A percentile compares a stretch with the other conserved stretches of the same genome.
Conservation (phyloP, 2,329 filamentous ascomycete species). For the Cladosporium cucumerinum region DNA sequence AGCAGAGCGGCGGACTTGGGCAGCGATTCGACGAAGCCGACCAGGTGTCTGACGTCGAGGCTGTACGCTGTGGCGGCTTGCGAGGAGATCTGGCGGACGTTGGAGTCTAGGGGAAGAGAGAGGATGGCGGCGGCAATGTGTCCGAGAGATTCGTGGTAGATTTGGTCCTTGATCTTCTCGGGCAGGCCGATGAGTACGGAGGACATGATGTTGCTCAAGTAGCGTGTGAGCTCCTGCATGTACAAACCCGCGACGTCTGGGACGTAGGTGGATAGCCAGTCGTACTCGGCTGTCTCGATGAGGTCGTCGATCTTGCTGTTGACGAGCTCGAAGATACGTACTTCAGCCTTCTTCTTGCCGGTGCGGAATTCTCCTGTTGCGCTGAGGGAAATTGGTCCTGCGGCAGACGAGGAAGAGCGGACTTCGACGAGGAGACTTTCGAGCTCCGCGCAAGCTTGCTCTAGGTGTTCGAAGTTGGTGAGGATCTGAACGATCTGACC, state of each 20-base stretch:
- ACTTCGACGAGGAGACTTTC: constrained; percentile 83
- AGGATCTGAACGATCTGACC: constrained; percentile 98
- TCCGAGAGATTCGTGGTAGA: constrained; percentile 93
- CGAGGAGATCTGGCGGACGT: constrained; percentile 82
- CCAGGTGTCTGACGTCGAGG: constrained; percentile 78
- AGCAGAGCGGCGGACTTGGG: constrained; percentile 77
- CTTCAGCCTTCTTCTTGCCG: constrained; percentile 94
- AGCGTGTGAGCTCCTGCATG: constrained; percentile 90
- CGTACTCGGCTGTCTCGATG: constrained; percentile 94
- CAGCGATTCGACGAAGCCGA: constrained; percentile 80
- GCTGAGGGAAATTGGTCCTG: constrained; percentile 72
- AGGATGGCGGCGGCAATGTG: constrained; percentile 67
- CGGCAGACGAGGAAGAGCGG: constrained; percentile 74
- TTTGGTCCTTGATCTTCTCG: constrained; percentile 91
- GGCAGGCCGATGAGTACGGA: constrained; percentile 91
- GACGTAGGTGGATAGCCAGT: constrained; percentile 68
- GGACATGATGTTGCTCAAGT: constrained; percentile 94
- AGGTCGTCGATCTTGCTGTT: constrained; percentile 98
- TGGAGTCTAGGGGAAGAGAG: constrained; percentile 68
- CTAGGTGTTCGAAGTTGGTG: constrained; percentile 96
- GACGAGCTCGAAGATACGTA: constrained; percentile 96
- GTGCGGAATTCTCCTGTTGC: constrained; percentile 83
- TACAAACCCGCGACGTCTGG: constrained; percentile 80
- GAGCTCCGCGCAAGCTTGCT: constrained; percentile 84
- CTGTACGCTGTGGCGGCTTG: constrained; percentile 78